Evolutionary conservation across 2,329 filamentous ascomycete species (phyloP), one percentile per base, ranked within the genome.

Genomic region (Sporothrix phasma): DNA sequence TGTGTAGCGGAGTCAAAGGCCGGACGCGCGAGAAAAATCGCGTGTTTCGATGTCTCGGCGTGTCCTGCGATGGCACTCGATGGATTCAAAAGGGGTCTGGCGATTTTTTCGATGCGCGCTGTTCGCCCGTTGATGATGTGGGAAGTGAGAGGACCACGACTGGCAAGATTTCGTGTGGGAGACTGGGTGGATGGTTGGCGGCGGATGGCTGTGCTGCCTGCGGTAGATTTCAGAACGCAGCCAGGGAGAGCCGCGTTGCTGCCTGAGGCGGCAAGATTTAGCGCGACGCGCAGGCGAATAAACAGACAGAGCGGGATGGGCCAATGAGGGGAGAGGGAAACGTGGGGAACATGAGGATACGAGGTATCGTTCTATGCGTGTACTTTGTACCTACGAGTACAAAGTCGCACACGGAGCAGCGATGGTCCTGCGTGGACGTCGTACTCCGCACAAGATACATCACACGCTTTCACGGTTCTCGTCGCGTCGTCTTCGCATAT

Each of bases 51-150:
- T 76, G 77, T 77, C 78, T 75, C 77, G 76, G 76, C 43, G 39
- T 74, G 74, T 78, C 76, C 79, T 75, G 74, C 76, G 81, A 84
- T 83, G 80, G 78, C 74, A 76, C 76, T 80, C 76, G 81, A 84
- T 84, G 81, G 75, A 79, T 80, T 79, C 78, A 78, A 78, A 79
- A 78, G 79, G 76, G 80, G 79, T 80, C 77, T 79, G 80, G 80
- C 78, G 81, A 82, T 82, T 80, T 82, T 65, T 82, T 80, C 76
- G 80, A 84, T 84, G 81, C 81, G 81, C 74, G 75, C 76, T 77
- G 76, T 69, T 72, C 70, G 69, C 67, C 69, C 64, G 67, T 77
- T 75, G 77, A 76, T 77, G 77, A 77, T 76, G 65, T 66, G 76
- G 78, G 73, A 79, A 79, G 72, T 66, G 74, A 79, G 78, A 80